Conservation (phyloP, 164 flowering plant species). For the Buxus sempervirens region DNA sequence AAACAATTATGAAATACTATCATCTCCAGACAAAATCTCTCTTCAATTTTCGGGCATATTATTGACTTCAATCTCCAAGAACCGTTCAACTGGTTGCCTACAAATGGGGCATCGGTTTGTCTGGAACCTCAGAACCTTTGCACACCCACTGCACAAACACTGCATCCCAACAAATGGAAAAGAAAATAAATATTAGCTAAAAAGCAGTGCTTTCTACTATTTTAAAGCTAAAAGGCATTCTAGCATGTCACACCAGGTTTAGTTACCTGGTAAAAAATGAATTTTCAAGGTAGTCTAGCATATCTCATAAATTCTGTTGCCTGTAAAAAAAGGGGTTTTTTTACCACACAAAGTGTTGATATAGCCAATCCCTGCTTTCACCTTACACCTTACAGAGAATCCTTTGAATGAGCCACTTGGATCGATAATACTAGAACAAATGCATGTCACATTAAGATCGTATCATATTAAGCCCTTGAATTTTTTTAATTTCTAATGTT, state of each 20-base stretch:
- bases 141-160: slow-evolving; percentile 98
- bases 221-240: not conserved
- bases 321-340: no score
- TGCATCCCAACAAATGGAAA: slow-evolving; percentile 43
- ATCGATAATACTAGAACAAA: no score
- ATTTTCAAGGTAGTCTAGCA: no score
- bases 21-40: not conserved
- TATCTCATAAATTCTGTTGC: no score
- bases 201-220: not conserved
- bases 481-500: no score
- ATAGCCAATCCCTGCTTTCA: no score
- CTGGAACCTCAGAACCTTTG: slow-evolving; percentile 81
- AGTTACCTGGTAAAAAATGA: no score
- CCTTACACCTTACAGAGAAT: no score
- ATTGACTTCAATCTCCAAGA: slow-evolving; percentile 80
- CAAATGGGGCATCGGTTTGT: slow-evolving; percentile 93
- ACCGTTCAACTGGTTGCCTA: slow-evolving; percentile 85
- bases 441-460: no score
- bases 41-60: slow-evolving; percentile 47
- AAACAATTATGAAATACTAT: slow-evolving; percentile 7
- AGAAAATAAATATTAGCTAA: slow-evolving; percentile 1
- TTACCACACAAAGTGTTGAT: no score
- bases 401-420: no score
- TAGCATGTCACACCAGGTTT: not conserved
- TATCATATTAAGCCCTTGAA: no score